Evolutionary conservation across 192 early-diverging fungal genomes (phyloP), one percentile per base, ranked within the genome.

Genomic region (Phlyctochytrium arcticum): DNA sequence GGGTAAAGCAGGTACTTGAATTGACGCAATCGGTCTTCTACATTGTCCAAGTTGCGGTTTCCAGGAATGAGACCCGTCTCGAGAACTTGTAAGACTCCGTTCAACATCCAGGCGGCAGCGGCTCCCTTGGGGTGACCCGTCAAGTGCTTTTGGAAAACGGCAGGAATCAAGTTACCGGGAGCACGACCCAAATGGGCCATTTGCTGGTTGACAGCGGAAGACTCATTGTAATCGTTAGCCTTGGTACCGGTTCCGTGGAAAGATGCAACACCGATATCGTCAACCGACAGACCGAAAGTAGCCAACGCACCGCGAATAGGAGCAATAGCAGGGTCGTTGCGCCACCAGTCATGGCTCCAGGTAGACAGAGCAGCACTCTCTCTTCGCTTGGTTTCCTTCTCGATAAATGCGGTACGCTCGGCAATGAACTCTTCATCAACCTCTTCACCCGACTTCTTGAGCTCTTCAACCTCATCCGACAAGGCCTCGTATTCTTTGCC

Each of bases 41-140:
- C 82, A 73, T 93, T 93, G 77, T 93, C 91, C 34, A 87, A 79
- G 72, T 93, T 93, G 66, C 92, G 90, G 78, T 97, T 97, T 46
- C 94, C 94, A 17, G 92, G 94, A 51, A 95, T 81, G 36, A 93
- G 74, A 68, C 93, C 91, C 24, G 86, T 88, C 56, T 90, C 87
- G 39, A 98, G 75, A 48, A 81, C 69, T 75, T 98, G 93, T 31
- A 98, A 69, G 34, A 90, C 84, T 65, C 93, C 90, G 82, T 94
- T 98, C 69, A 92, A 84, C 93, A 95, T 95, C 93, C 93, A 98
- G 4, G 91, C 90, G 48, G 92, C 95, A 34, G 95, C 95, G 21
- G 95, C 88, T 56, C 90, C 95, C 88, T 98, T 98, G 44, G 95
- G 95, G 62, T 97, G 95, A 58, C 95, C 95, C 33, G 95, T 98